Evolutionary conservation across 768 basidiomycete species (phyloP).

Genomic region (Crassisporium funariophilum): DNA sequence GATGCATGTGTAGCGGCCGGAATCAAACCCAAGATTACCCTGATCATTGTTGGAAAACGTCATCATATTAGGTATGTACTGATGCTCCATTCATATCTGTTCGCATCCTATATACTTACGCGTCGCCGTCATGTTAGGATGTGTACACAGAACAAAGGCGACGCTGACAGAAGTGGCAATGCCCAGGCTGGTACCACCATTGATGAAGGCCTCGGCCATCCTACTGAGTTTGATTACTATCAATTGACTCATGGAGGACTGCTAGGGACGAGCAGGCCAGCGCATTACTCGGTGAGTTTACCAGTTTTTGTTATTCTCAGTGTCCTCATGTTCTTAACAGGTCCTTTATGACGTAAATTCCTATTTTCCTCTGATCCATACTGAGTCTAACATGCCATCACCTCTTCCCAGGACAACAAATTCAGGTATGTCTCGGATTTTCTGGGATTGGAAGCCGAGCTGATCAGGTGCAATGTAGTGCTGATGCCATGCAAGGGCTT

Average conservation of each 20-base stretch:
- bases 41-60: slow-evolving; percentile 79
- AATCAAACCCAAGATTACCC: slow-evolving; percentile 68
- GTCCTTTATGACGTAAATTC: slow-evolving; percentile 45
- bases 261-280: slow-evolving; percentile 67
- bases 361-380: not conserved
- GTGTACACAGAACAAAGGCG: slow-evolving; percentile 29
- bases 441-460: no score
- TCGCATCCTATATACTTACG: not conserved
- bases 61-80: slow-evolving; percentile 54
- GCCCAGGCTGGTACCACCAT: slow-evolving; percentile 80
- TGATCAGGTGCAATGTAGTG: slow-evolving; percentile 40
- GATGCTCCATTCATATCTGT: no score
- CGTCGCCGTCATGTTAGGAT: slow-evolving; percentile 26
- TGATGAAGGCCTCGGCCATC: slow-evolving; percentile 70
- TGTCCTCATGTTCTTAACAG: slow-evolving; percentile 18
- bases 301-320: not conserved
- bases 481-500: slow-evolving; percentile 68
- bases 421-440: slow-evolving; percentile 50
- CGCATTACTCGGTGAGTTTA: slow-evolving; percentile 47
- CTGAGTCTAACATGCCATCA: not conserved
- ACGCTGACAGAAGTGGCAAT: slow-evolving; percentile 71
- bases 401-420: slow-evolving; percentile 43
- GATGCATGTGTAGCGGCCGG: slow-evolving; percentile 59
- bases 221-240: slow-evolving; percentile 78
- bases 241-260: slow-evolving; percentile 77